Base-by-base conservation (phyloP, 768 basidiomycete genomes). In the Rhizopogon sp. region DNA sequence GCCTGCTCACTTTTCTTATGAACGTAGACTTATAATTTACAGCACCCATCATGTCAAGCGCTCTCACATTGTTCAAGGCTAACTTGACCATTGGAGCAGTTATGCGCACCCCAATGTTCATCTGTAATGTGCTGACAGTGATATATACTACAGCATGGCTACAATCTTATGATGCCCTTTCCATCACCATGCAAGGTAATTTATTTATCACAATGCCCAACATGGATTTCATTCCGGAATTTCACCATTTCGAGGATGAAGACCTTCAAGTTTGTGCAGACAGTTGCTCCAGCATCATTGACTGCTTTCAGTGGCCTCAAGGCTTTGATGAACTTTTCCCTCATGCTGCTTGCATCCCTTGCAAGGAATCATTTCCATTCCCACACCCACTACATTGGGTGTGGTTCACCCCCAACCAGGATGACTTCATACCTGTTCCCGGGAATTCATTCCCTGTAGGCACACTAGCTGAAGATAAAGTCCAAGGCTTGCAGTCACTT, bases 341-440 rank as follows among this genome's bases (percentile, higher is more conserved):
- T 25, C 16, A 50, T 6, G 11, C 41, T 5, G 3, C 2, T 22
- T 53, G 28, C 40, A 53, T 53, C 2, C 52, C 52, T 28, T 20
- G 1, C 13, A 17, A 47, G 40, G 56, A 57, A 13, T 3, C 43
- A 2, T 37, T 56, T 42, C 56, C 40, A 20, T 56, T 4, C 29
- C 43, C 55, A 2, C 43, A 58, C 25, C 44, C 43, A 2, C 39
- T 54, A 1, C 20, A 31, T 6, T 58, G 52, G 46, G 52, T 41
- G 0, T 56, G 55, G 55, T 53, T 44, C 42, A 52, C 51, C 6
- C 55, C 43, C 17, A 53, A 10, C 37, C 29, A 2, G 3, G 3
- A 46, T 33, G 45, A 46, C n/a, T 10, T 46, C 7, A 13, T 13
- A 10, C 1, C 45, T 0, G 17, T 49, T 46, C 41, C 52, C 6